phyloP scores from a whole-genome alignment of 164 flowering plant genomes.

The Brasenia schreberi region DNA sequence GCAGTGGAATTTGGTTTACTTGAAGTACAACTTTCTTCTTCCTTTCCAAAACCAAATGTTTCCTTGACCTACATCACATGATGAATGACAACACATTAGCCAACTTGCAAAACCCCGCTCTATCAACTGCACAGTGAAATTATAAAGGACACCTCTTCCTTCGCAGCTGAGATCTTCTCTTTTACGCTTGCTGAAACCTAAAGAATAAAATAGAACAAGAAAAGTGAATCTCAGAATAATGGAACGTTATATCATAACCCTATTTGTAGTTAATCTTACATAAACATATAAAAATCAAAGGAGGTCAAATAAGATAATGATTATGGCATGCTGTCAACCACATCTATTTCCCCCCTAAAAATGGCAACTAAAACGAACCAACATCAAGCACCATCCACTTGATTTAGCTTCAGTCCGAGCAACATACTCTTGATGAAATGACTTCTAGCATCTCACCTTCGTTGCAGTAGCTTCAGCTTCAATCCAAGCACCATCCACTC shows the following conservation, averaged over 20 bases:
- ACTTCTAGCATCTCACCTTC: conserved; percentile 32
- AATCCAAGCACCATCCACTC: conserved; percentile 81
- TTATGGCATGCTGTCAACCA: too few relatives aligned
- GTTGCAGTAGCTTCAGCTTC: conserved; percentile 84
- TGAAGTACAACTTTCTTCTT: conserved; percentile 29
- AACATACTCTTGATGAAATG: too few relatives aligned
- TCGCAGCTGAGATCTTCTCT: conserved; percentile 73
- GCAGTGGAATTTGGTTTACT: conserved; percentile 16
- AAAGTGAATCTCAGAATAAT: background rate
- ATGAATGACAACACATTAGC: background rate
- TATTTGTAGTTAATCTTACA: too few relatives aligned
- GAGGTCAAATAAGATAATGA: too few relatives aligned
- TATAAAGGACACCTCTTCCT: conserved; percentile 43
- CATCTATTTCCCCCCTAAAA: too few relatives aligned
- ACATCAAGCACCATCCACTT: too few relatives aligned
- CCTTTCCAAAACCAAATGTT: conserved; percentile 46
- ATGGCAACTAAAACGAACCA: too few relatives aligned
- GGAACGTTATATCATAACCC: too few relatives aligned
- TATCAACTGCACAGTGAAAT: too few relatives aligned
- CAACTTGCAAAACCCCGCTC: background rate
- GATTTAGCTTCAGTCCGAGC: too few relatives aligned
- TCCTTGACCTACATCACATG: conserved; percentile 51
- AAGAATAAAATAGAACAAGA: background rate
- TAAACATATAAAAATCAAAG: too few relatives aligned
- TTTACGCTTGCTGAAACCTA: conserved; percentile 75